Evolutionary conservation across 2,329 filamentous ascomycete genomes (phyloP).

Genomic region (Whalleya microplaca): DNA sequence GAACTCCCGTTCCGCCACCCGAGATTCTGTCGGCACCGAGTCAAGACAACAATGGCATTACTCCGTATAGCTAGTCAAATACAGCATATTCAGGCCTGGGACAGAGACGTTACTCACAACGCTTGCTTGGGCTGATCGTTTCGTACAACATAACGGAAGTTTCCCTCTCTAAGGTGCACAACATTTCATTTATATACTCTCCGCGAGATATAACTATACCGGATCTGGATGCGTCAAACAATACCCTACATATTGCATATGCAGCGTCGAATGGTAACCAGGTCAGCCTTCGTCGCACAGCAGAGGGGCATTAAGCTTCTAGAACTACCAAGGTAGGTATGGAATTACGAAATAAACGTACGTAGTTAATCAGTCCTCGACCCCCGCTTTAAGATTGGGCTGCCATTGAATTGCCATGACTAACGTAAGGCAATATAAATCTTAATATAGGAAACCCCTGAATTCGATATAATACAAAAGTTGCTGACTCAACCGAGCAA

Average conservation of each 20-base stretch:
- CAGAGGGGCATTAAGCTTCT: conserved; percentile 15
- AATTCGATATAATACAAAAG: not conserved
- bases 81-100: too few species aligned
- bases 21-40: not conserved
- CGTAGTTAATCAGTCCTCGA: not conserved
- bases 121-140: not conserved
- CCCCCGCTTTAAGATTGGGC: not conserved
- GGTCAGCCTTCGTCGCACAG: conserved; percentile 16
- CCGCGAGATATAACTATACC: conserved; percentile 7
- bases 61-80: not conserved
- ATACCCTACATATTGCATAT: conserved; percentile 7
- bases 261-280: conserved; percentile 17
- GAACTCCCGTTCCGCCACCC: not conserved
- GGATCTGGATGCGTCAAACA: conserved; percentile 20
- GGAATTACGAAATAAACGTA: not conserved
- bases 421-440: not conserved
- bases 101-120: not conserved
- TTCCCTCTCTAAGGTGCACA: conserved; percentile 6
- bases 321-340: conserved; percentile 16
- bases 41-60: not conserved
- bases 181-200: conserved; percentile 8
- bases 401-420: not conserved
- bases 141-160: too few species aligned
- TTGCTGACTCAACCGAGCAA: not conserved
- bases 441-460: not conserved